Evolutionary conservation across 768 basidiomycete genomes (phyloP), one percentile per base, ranked within the genome.

Genomic region (Neoboletus magnificus): DNA sequence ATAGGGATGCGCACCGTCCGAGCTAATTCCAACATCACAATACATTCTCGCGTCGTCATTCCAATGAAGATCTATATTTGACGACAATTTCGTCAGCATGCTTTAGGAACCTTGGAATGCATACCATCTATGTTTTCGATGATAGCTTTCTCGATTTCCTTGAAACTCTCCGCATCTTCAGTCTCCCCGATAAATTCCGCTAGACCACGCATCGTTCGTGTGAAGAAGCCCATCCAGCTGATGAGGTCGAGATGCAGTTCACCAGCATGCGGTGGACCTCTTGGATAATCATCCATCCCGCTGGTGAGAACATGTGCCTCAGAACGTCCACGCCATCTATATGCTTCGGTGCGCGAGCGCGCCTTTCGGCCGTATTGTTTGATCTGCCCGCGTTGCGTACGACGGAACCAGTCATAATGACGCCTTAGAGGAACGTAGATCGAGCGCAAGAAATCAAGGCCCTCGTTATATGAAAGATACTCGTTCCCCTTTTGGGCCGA

Each of bases 211-310:
- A 98, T 98, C 29, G 95, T 98, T 60, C 88, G 79, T 33, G 91
- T 83, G 73, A 98, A 98, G 77, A 93, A 97, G 4, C 83, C 95
- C 86, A 98, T 92, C 95, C 95, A 98, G 30, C 89, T 88, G 59
- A 94, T 91, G 54, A 98, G 73, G 71, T 98, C 95, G 55, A 98
- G 70, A 70, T 98, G 95, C 45, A 98, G 76, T 74, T 98, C 95
- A 47, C 96, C 95, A 2, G 85, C 79, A 65, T 94, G 92, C 7
- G 95, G 89, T 27, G 86, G 83, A 15, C 90, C 93, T 51, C 95
- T 82, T 12, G 95, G 95, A 71, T 95, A 98, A 72, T 98, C 95
- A 68, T 98, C 95, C 85, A 98, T 87, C 1, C 95, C 95, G 64
- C 89, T 92, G 0, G 96, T 97, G 54, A 98, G 75, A 37, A 98